Percentiles rank a stretch among this genome's conserved stretches.
phyloP scores from a whole-genome alignment of 768 basidiomycete species.

The Tephrocybe rancida region DNA sequence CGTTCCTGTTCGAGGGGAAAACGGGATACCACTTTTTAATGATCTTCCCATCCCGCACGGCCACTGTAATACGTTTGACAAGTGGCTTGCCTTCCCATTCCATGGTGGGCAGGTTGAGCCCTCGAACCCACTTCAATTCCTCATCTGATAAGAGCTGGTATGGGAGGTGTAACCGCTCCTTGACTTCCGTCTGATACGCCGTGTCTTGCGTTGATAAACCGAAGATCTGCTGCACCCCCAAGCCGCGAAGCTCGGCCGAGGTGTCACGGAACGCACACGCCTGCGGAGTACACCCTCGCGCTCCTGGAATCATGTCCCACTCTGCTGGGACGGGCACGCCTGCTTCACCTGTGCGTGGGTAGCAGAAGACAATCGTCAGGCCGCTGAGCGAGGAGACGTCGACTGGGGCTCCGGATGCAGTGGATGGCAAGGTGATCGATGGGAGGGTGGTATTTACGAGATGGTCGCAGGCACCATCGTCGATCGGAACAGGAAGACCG shows the following conservation, averaged over 20 bases:
- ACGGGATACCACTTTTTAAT: conserved; percentile 22
- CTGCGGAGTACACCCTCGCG: conserved; percentile 25
- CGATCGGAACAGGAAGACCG: conserved; percentile 20
- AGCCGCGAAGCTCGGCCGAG: conserved; percentile 15
- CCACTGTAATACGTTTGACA: conserved; percentile 19
- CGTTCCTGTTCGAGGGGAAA: conserved; percentile 20
- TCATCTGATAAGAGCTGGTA: conserved; percentile 22
- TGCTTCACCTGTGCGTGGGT: conserved; percentile 22
- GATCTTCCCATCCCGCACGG: conserved; percentile 19
- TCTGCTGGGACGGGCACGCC: conserved; percentile 17
- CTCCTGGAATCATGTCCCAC: conserved; percentile 25
- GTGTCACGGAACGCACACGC: conserved; percentile 24
- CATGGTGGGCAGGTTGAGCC: conserved; percentile 20
- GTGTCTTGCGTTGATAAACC: conserved; percentile 23
- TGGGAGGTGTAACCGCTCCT: conserved; percentile 22
- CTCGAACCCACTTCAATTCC: conserved; percentile 16
- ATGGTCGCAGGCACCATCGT: conserved; percentile 23
- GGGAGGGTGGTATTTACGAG: conserved; percentile 15
- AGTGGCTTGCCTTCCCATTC: conserved; percentile 20
- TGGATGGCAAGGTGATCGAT: conserved; percentile 18
- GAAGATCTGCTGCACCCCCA: conserved; percentile 22
- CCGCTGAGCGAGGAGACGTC: conserved; percentile 19
- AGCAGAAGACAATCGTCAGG: conserved; percentile 22
- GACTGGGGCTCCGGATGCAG: conserved; percentile 13
- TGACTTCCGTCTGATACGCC: conserved; percentile 21